Conservation (phyloP, 208 protist genomes). For the Zelonia costaricensis region DNA sequence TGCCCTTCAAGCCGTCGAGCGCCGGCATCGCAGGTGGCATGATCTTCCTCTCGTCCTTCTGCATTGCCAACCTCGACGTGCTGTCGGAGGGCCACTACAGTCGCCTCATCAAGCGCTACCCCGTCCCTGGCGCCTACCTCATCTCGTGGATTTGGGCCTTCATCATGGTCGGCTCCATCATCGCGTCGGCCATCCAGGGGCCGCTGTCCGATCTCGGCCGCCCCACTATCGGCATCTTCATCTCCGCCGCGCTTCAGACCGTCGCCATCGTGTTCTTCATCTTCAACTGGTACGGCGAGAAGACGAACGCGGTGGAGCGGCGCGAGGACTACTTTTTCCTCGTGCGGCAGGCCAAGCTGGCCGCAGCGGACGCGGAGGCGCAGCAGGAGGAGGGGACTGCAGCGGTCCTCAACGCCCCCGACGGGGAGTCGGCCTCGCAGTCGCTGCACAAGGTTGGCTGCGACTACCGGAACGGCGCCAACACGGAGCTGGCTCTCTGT, state of each 20-base stretch:
- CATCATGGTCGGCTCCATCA: constrained; percentile 27
- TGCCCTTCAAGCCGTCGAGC: constrained; percentile 27
- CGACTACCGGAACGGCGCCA: not conserved
- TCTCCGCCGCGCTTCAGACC: constrained; percentile 26
- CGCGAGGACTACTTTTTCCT: constrained; percentile 24
- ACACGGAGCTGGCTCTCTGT: constrained; percentile 2
- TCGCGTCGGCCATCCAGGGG: constrained; percentile 33
- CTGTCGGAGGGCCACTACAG: constrained; percentile 52
- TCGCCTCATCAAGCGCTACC: constrained; percentile 30
- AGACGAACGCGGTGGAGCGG: constrained; percentile 25
- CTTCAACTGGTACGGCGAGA: constrained; percentile 51
- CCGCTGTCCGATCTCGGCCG: constrained; percentile 33
- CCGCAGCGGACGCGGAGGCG: not conserved
- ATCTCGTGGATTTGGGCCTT: constrained; percentile 43
- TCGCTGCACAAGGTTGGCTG: not conserved
- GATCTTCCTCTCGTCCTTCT: constrained; percentile 38
- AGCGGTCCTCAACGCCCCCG: not conserved
- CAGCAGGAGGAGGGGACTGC: not conserved
- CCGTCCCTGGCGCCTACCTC: constrained; percentile 24
- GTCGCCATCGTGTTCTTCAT: constrained; percentile 30
- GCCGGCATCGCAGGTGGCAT: constrained; percentile 24
- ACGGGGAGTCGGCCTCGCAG: not conserved
- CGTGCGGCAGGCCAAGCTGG: not conserved
- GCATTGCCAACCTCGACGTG: constrained; percentile 45
- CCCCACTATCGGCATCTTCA: constrained; percentile 32